A percentile compares a stretch with the other conserved stretches of the same genome.
phyloP scores from a whole-genome alignment of 2,329 filamentous ascomycete species.

The Helotiales sp. region DNA sequence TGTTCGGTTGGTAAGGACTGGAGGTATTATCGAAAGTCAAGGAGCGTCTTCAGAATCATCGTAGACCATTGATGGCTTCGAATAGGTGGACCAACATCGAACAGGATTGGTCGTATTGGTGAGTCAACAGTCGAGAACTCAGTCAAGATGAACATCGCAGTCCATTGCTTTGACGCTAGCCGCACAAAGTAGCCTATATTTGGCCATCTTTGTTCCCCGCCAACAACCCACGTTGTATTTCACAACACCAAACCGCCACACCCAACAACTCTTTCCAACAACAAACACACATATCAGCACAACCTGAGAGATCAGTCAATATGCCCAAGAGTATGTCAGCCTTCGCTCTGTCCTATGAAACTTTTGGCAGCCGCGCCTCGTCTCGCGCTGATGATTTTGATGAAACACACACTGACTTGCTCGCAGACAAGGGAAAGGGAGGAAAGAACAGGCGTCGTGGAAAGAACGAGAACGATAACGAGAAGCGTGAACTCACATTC shows the following conservation, averaged over 20 bases:
- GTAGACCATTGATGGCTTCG: background rate
- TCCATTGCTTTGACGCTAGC: no score
- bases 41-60: background rate
- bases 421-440: no score
- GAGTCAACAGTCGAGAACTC: background rate
- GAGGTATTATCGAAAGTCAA: background rate
- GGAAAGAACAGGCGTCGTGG: conserved; percentile 98
- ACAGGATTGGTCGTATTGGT: background rate
- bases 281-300: background rate
- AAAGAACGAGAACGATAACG: conserved; percentile 99
- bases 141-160: no score
- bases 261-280: background rate
- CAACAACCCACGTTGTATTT: no score
- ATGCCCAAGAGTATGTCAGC: conserved; percentile 99
- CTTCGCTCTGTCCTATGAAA: no score
- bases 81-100: background rate
- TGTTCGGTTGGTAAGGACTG: background rate
- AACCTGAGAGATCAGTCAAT: conserved; percentile 42
- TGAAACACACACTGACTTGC: no score
- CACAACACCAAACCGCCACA: no score
- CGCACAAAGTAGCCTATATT: no score
- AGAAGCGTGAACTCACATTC: conserved; percentile 98
- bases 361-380: no score
- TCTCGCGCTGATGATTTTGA: no score
- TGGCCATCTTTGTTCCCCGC: no score